Conservation (phyloP, 306 rosid species). For the Erythrophleum fordii region DNA sequence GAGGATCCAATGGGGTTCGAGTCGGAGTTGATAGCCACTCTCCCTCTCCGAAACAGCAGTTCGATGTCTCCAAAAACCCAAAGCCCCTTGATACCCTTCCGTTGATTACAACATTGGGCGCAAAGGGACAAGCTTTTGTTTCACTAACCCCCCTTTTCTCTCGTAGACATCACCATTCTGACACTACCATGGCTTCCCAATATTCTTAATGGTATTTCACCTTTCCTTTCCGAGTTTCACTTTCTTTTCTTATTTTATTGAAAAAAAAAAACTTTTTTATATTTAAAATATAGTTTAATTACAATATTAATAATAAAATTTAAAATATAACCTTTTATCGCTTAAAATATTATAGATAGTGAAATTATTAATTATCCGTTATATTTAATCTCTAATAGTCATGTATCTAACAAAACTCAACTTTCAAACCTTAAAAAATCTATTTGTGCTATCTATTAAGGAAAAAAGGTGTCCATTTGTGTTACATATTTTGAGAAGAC, state of each 20-base stretch:
- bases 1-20: slow-evolving; percentile 14
- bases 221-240: neutral
- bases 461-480: no score
- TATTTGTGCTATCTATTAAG: no score
- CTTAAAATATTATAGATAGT: no score
- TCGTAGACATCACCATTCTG: neutral
- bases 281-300: neutral
- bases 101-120: slow-evolving; percentile 45
- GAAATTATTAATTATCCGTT: no score
- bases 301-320: no score
- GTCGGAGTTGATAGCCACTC: slow-evolving; percentile 1
- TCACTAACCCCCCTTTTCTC: slow-evolving; percentile 22
- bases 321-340: no score
- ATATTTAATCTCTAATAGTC: no score
- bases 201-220: neutral
- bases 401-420: no score
- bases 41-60: slow-evolving; percentile 37
- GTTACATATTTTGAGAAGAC: neutral
- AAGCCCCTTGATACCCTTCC: slow-evolving; percentile 39
- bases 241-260: neutral
- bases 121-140: slow-evolving; percentile 27
- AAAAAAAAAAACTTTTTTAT: neutral
- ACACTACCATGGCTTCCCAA: neutral
- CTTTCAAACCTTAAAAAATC: no score
- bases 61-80: slow-evolving; percentile 10